Evolutionary conservation across 2,329 filamentous ascomycete species (phyloP).

Genomic region (Lachnellula arida): DNA sequence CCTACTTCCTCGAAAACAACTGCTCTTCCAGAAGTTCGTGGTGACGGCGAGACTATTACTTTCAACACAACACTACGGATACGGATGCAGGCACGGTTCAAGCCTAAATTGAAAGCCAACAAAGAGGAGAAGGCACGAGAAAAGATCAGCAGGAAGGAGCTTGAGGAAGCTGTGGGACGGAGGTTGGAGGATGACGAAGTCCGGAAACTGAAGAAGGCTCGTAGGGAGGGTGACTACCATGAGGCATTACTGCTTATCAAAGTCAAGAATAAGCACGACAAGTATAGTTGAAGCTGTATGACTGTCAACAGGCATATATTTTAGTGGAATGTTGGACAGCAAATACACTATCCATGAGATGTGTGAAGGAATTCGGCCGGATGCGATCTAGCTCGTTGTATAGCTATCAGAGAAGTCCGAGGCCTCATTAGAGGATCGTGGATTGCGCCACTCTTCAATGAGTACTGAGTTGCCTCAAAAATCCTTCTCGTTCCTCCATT

Average conservation of each 20-base stretch:
- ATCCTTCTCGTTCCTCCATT: no score
- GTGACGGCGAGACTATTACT: constrained; percentile 63
- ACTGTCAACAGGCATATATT: not conserved
- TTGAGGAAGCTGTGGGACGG: constrained; percentile 76
- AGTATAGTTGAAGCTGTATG: constrained; percentile 50
- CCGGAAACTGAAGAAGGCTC: constrained; percentile 72
- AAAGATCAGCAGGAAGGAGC: constrained; percentile 79
- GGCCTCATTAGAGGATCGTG: not conserved
- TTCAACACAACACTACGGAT: constrained; percentile 72
- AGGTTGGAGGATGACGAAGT: constrained; percentile 82
- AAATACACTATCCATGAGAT: not conserved
- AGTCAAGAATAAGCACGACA: constrained; percentile 90
- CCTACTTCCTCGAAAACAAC: constrained; percentile 42
- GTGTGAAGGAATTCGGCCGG: not conserved
- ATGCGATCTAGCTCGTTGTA: not conserved
- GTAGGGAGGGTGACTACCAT: constrained; percentile 84
- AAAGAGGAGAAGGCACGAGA: constrained; percentile 81
- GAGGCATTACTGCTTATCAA: constrained; percentile 82
- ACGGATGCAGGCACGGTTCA: constrained; percentile 93
- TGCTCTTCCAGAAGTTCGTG: constrained; percentile 61
- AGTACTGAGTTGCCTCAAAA: no score
- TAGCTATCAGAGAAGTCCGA: not conserved
- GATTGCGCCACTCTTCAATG: no score
- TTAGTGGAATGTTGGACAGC: not conserved
- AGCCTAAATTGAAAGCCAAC: constrained; percentile 71